Evolutionary conservation across 2,329 filamentous ascomycete species (phyloP).

Genomic region (Xylaria sp.): DNA sequence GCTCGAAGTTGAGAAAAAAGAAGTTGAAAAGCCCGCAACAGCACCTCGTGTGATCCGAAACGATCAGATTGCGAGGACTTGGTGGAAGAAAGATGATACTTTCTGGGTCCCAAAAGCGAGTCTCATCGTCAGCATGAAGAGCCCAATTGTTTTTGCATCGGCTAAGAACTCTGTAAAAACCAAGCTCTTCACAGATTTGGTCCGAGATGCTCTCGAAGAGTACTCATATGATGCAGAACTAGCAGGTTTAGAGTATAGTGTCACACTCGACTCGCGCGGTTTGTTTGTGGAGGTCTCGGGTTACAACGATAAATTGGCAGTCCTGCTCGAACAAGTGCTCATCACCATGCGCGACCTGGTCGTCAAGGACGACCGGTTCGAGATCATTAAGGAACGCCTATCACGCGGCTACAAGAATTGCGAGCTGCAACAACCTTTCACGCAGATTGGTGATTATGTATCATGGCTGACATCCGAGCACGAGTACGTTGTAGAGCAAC

Average conservation of each 20-base stretch:
- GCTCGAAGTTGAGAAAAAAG: constrained; percentile 93
- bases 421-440: constrained; percentile 86
- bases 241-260: constrained; percentile 82
- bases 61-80: constrained; percentile 78
- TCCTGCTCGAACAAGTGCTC: constrained; percentile 88
- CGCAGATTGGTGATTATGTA: constrained; percentile 83
- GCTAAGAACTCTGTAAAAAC: constrained; percentile 80
- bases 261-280: constrained; percentile 74
- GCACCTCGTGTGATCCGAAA: constrained; percentile 84
- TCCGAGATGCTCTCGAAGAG: constrained; percentile 86
- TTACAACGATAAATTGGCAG: constrained; percentile 95
- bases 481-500: constrained; percentile 79
- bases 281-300: constrained; percentile 81
- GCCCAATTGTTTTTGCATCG: constrained; percentile 77
- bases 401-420: constrained; percentile 81
- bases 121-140: constrained; percentile 79
- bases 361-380: constrained; percentile 85
- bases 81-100: constrained; percentile 98
- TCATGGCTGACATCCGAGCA: constrained; percentile 79
- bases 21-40: constrained; percentile 75
- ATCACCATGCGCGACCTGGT: constrained; percentile 83
- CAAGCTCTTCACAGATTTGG: constrained; percentile 81
- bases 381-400: constrained; percentile 87
- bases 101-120: constrained; percentile 98
- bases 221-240: constrained; percentile 97